These are phyloP conservation scores for Tolypocladium tropicale DNA, from an alignment of 2,329 filamentous ascomycete species.

Conservation along the genomic window DNA sequence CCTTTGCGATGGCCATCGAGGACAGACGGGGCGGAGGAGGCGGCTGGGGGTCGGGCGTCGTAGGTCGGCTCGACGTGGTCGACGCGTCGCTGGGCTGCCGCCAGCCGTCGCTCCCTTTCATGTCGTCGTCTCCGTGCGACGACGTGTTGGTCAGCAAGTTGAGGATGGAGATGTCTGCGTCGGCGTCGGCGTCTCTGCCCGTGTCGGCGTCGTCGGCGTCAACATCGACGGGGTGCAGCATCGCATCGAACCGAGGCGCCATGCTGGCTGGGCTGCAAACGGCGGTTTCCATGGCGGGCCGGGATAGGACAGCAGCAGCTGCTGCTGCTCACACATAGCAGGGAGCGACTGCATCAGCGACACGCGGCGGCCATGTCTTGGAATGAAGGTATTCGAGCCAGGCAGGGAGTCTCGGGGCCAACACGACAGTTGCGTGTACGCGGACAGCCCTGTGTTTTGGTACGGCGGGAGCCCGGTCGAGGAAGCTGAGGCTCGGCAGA, in stretches of 20 bases:
- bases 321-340: slow-evolving; percentile 1
- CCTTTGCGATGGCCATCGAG: background rate
- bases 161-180: background rate
- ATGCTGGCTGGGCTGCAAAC: background rate
- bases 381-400: slow-evolving; percentile 4
- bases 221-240: background rate
- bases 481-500: background rate
- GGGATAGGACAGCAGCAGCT: background rate
- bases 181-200: too few species aligned
- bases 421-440: background rate
- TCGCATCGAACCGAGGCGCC: background rate
- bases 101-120: slow-evolving; percentile 16
- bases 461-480: background rate
- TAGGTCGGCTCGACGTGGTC: slow-evolving; percentile 16
- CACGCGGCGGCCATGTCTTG: slow-evolving; percentile 4
- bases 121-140: slow-evolving; percentile 15
- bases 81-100: slow-evolving; percentile 15
- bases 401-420: background rate
- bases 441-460: background rate
- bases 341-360: slow-evolving; percentile 3
- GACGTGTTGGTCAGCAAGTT: slow-evolving; percentile 10
- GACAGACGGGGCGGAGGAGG: slow-evolving; percentile 2
- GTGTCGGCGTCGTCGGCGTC: slow-evolving; percentile 1
- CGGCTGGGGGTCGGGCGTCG: slow-evolving; percentile 14
- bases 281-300: slow-evolving; percentile 1